A percentile compares a stretch with the other conserved stretches of the same genome.
phyloP scores from a whole-genome alignment of 1,284 basidiomycete species.

The Termitomyces sp. region DNA sequence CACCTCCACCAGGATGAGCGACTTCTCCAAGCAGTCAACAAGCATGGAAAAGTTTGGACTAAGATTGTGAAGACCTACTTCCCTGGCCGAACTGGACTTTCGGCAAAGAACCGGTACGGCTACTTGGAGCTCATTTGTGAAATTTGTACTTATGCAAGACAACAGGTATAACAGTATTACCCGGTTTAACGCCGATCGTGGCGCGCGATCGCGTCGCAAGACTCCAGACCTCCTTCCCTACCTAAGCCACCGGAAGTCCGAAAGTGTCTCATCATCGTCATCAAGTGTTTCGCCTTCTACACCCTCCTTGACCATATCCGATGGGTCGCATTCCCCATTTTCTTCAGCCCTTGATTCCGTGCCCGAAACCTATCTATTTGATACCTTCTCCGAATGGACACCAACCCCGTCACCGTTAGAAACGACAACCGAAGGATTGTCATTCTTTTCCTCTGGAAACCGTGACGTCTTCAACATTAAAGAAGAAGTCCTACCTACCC shows the following conservation, averaged over 20 bases:
- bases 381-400: constrained; percentile 28
- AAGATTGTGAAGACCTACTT: constrained; percentile 55
- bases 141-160: neutral
- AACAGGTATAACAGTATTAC: constrained; percentile 42
- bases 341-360: constrained; percentile 23
- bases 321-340: constrained; percentile 24
- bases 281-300: constrained; percentile 35
- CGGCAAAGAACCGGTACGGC: constrained; percentile 51
- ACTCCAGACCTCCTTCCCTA: constrained; percentile 29
- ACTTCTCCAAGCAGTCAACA: constrained; percentile 45
- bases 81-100: constrained; percentile 49
- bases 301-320: constrained; percentile 29
- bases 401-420: constrained; percentile 27
- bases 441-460: constrained; percentile 23
- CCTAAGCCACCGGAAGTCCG: constrained; percentile 26
- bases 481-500: constrained; percentile 13
- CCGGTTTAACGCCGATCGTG: constrained; percentile 35
- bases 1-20: constrained; percentile 36
- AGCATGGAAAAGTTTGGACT: constrained; percentile 53
- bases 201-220: constrained; percentile 29
- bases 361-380: constrained; percentile 26
- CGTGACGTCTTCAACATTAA: constrained; percentile 16
- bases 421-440: constrained; percentile 23
- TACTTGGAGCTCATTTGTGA: neutral
- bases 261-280: constrained; percentile 31